Conservation (phyloP, 805 yeast species). For the Saturnispora bothae region DNA sequence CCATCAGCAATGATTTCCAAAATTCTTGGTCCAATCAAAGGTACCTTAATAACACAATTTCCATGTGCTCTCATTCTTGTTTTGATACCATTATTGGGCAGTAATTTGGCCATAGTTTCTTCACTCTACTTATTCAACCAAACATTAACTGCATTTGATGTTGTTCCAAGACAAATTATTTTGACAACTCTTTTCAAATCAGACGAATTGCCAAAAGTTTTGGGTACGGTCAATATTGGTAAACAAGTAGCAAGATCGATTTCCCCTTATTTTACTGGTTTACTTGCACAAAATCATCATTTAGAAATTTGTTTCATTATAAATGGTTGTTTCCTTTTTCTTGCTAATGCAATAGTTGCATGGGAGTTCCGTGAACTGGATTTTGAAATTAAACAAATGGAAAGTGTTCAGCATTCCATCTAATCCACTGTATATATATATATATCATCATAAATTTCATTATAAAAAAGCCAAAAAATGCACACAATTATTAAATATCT, state of each 20-base stretch:
- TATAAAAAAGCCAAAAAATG: not conserved
- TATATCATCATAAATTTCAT: not conserved
- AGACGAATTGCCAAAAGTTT: constrained; percentile 60
- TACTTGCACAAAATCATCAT: constrained; percentile 42
- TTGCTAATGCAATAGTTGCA: constrained; percentile 37
- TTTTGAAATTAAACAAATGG: constrained; percentile 15
- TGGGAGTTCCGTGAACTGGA: constrained; percentile 34
- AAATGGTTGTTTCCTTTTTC: constrained; percentile 38
- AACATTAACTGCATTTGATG: constrained; percentile 73
- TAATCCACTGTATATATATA: not conserved
- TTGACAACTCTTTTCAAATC: constrained; percentile 53
- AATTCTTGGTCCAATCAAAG: constrained; percentile 64
- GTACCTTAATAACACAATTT: constrained; percentile 62
- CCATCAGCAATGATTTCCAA: constrained; percentile 69
- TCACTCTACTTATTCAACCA: constrained; percentile 43
- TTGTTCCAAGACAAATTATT: constrained; percentile 79
- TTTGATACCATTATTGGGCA: constrained; percentile 37
- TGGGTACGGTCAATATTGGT: constrained; percentile 81
- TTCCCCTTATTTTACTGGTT: constrained; percentile 76
- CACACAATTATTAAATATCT: constrained; percentile 12
- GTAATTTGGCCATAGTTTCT: constrained; percentile 33
- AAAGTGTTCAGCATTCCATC: constrained; percentile 16
- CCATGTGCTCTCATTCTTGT: constrained; percentile 66
- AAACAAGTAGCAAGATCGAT: constrained; percentile 77
- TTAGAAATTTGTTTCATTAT: constrained; percentile 44